Evolutionary conservation across 495 filamentous ascomycete genomes (phyloP), one percentile per base, ranked within the genome.

Genomic region (Penicillium steckii): DNA sequence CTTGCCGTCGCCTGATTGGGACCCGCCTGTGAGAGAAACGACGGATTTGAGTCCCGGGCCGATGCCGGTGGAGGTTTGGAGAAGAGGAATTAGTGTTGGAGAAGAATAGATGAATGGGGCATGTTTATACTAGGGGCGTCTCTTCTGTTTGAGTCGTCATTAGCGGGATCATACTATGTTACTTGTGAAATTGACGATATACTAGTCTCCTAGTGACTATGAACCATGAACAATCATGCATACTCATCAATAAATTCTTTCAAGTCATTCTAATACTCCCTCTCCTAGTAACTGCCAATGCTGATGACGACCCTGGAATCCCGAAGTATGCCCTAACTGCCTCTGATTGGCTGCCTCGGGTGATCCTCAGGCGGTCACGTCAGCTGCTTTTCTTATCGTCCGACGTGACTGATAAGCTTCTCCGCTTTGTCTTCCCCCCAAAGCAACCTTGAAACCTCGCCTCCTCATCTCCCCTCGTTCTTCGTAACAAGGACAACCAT

Each of bases 11-110:
- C 59, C 61, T 0, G 59, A 52, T 8, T 74, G 64, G 60, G 52
- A 67, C 46, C 53, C 55, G 29, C 24, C 55, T 10, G 43, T 49
- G 3, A 33, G 15, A 13, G 68, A 73, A 45, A 63, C 50, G 1
- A 56, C 61, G 8, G 66, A 66, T 52, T 50, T 68, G 50, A 52
- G 33, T 44, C 51, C 55, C 7, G 60, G 56, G 1, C 46, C 55
- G 21, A 62, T 73, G 65, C 66, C 68, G 3, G n/a, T 71, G 43
- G 62, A 65, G 46, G 44, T 69, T 8, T 65, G 61, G 62, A 65
- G 48, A 26, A 22, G 37, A 22, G 37, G 10, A 27, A 38, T 29
- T 12, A 29, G n/a, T n/a, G n/a, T n/a, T n/a, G n/a, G n/a, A n/a
- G n/a, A n/a, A n/a, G n/a, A n/a, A n/a, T n/a, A n/a, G n/a, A n/a